Evolutionary conservation across 2,329 filamentous ascomycete species (phyloP), one percentile per base, ranked within the genome.

Genomic region (Clonostachys rosea): DNA sequence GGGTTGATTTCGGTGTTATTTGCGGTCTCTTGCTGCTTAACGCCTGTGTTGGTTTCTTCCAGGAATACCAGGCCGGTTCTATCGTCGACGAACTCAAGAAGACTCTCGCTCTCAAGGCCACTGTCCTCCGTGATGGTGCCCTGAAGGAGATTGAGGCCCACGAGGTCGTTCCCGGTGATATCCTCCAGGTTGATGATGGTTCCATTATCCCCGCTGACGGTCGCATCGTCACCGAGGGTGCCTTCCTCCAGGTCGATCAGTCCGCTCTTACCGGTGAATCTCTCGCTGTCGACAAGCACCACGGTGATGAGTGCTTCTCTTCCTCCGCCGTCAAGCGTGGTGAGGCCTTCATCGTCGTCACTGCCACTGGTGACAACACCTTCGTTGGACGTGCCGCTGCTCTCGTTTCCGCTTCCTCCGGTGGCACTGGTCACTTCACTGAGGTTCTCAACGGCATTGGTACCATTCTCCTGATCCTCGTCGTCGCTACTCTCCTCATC

Each of bases 1-100:
- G 90, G 90, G 87, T 95, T 54, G 90, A 95, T 74, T 92, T 95
- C 61, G 90, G 89, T 76, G 89, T 95, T 62, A 95, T 95, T 57
- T 90, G 86, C 67, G 89, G 74, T 61, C 77, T 95, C 44, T 79
- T 95, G 10, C 66, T 95, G 55, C 86, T 95, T 54, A 95, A 95
- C 73, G 90, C 90, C 40, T 73, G 71, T 54, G 90, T 95, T 53
- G 89, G 90, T 71, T 95, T 95, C 70, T 75, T 91, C 50, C 90
- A 95, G 67, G 90, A 95, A 71, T 95, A 79, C 70, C 89, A 95
- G 70, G 90, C 90, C 52, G 90, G 88, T 64, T 91, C 87, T 47
- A 94, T 95, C 54, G 89, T 95, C 70, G 89, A 92, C 43, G 89
- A 94, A 65, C 72, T 95, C 61, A 95, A 95, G 77, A 91, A 94